Base-by-base conservation (phyloP, 139 green algal species). In the Picochlorum sp. region DNA sequence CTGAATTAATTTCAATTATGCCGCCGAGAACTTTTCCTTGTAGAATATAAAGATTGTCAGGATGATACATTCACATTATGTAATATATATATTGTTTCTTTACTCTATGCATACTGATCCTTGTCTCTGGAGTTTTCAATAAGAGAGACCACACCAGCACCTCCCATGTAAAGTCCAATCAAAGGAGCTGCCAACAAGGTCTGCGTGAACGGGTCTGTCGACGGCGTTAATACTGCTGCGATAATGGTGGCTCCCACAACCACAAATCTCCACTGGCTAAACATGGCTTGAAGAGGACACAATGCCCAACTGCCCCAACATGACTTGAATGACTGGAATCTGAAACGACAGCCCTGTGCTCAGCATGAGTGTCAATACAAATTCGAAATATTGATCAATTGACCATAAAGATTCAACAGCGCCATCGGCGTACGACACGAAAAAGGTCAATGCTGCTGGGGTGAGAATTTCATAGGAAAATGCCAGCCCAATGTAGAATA, bases 351-450 rank as follows among this genome's bases (percentile, higher is more conserved):
- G 81, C 3, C 92, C 93, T 7, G 93, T 99, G 63, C 69, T 86
- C 26, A 98, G 84, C 85, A 99, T 92, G 21, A 99, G 82, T 38
- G 98, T 84, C 47, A 98, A 84, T 49, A 99, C 92, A 81, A 99
- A 99, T 79, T 97, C 86, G 80, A 98, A 99, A 83, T 99, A 99
- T 81, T 98, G 92, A 78, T 99, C 94, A 67, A 99, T 99, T 61
- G 86, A 96, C 94, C 94, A 99, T 26, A 99, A 75, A 1, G 77
- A 90, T 84, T 99, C 94, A 69, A 99, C 94, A 5, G 94, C 94
- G 13, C 91, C 92, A 44, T 96, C 88, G 3, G 93, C 83, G 72
- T 98, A 98, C 3, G 69, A 80, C 32, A 98, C 88, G 51, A 98
- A 98, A 78, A 98, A 98, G 62, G 89, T 95, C 21, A 98, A 84